These are phyloP conservation scores for Tetracentron sinense DNA, from an alignment of 164 flowering plant genomes.

Conservation along the genomic window DNA sequence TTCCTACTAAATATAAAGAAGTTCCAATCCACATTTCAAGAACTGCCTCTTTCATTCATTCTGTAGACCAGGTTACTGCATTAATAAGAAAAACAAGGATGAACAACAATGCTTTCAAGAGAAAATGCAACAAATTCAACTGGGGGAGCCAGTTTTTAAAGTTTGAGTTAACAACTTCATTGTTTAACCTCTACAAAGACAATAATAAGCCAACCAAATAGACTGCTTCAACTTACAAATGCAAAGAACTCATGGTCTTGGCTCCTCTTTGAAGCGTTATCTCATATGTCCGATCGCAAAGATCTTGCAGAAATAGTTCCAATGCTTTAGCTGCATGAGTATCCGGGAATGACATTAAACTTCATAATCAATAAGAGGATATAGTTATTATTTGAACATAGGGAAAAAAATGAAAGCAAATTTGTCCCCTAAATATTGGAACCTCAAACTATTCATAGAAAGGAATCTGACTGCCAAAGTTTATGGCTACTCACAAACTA, in stretches of 20 bases:
- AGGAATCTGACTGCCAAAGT: neutral
- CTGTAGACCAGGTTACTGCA: no score
- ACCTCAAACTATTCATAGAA: neutral
- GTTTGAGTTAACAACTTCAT: neutral
- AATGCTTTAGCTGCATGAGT: constrained; percentile 69
- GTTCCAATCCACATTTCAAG: neutral
- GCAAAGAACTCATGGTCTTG: constrained; percentile 66
- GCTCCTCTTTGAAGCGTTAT: constrained; percentile 84
- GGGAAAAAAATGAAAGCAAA: neutral
- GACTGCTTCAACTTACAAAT: constrained; percentile 48
- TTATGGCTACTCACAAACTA: constrained; percentile 60
- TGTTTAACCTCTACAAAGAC: neutral
- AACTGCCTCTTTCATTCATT: no score
- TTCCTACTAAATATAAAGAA: no score
- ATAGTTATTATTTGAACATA: neutral
- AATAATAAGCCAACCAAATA: neutral
- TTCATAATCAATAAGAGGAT: neutral
- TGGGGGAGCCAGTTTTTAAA: neutral
- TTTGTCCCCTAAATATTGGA: neutral
- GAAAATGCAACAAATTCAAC: neutral
- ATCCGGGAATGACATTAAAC: neutral
- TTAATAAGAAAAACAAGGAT: neutral
- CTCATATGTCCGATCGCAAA: constrained; percentile 76
- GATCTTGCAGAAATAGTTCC: constrained; percentile 84
- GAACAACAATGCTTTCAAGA: neutral